Evolutionary conservation across 495 filamentous ascomycete genomes (phyloP), one percentile per base, ranked within the genome.

Genomic region (Lasiosphaeria miniovina): DNA sequence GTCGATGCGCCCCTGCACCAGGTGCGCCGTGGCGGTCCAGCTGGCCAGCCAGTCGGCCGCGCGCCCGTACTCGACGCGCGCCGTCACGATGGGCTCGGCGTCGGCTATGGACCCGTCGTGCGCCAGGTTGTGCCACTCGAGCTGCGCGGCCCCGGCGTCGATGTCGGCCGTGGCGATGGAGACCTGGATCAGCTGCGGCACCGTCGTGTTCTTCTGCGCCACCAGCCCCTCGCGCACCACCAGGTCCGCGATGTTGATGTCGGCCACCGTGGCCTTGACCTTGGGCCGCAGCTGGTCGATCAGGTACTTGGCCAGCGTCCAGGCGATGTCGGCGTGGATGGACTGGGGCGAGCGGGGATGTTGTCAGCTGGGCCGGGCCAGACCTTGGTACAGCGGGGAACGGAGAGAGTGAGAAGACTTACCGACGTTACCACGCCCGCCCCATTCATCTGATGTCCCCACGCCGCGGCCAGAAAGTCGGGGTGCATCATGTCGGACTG

Each of bases 251-350:
- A 84, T 71, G 61, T 82, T 73, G 48, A 82, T 68, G 4, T 68
- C 69, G 17, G 68, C 57, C 1, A 68, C 71, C 45, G 60, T 66
- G 6, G 77, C 71, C 3, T 74, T 70, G 51, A 77, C 76, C 24
- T 24, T 24, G 76, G 0, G 76, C 70, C 38, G 80, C 71, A 17
- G 74, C 67, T 36, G 86, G 68, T 76, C 67, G 10, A 79, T 67
- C n/a, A 84, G 58, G 58, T 85, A 86, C 36, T 84, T 73, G 41
- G 72, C 83, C 24, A 87, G 59, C 1, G 78, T 85, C 24, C 84
- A 75, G 1, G 83, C 83, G 60, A 86, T 84, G 66, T 88, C 85
- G 40, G 84, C 81, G 56, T 84, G 86, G 17, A 87, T 65, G 3
- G 84, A 83, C 72, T 84, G 24, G 24, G 24, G 24, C 24, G 24